A percentile compares a stretch with the other conserved stretches of the same genome.
Conservation (phyloP, 352 stramenopile species). For the Phytophthora vignae region DNA sequence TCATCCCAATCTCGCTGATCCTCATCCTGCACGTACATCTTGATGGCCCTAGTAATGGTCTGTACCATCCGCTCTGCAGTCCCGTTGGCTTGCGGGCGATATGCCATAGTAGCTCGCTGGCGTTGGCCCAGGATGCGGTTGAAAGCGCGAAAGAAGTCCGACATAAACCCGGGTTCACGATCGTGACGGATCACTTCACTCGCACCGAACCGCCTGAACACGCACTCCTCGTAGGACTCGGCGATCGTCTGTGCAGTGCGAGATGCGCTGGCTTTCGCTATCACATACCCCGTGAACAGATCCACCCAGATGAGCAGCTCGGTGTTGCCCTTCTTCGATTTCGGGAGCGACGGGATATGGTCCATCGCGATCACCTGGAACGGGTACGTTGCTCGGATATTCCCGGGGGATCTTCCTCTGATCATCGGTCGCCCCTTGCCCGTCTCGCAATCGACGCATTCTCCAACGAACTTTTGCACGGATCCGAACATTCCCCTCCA, state of each 20-base stretch:
- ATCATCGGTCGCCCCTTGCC: not conserved
- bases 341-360: no score
- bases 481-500: not conserved
- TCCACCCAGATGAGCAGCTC: not conserved
- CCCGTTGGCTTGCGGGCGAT: not conserved
- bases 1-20: not conserved
- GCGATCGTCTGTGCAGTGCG: not conserved
- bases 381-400: no score
- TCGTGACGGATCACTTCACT: not conserved
- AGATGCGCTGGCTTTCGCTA: not conserved
- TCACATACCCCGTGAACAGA: not conserved
- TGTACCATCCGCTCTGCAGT: not conserved
- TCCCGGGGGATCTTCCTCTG: no score
- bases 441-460: conserved; percentile 6
- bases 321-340: no score
- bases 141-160: not conserved
- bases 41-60: not conserved
- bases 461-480: not conserved
- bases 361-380: no score
- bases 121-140: not conserved
- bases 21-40: not conserved
- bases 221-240: not conserved
- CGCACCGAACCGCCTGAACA: not conserved
- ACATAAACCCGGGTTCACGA: not conserved
- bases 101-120: not conserved